Percentiles rank a stretch among this genome's conserved stretches.
Evolutionary conservation across 768 basidiomycete species (phyloP).

Genomic region (Serendipita sp.): DNA sequence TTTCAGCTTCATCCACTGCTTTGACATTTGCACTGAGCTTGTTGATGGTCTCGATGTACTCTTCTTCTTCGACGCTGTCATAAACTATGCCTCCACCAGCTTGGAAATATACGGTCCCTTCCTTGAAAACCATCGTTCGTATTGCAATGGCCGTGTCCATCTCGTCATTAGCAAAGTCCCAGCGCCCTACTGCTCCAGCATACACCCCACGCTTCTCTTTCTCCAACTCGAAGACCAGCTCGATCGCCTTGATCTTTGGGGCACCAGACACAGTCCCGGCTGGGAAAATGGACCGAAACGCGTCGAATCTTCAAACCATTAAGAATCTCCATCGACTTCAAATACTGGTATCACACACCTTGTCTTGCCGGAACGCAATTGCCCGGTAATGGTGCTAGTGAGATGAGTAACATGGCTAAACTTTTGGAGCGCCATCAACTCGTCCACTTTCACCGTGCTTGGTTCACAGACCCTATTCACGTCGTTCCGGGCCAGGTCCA

Average conservation of each 20-base stretch:
- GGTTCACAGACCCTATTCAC: constrained; percentile 96
- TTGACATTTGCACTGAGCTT: constrained; percentile 78
- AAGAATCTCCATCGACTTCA: background rate
- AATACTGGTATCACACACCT: constrained; percentile 33
- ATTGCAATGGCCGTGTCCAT: constrained; percentile 99
- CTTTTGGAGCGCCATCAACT: constrained; percentile 82
- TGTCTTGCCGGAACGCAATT: constrained; percentile 63
- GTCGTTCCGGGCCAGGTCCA: constrained; percentile 94
- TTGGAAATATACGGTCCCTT: constrained; percentile 80
- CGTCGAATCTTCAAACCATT: constrained; percentile 59
- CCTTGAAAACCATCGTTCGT: constrained; percentile 93
- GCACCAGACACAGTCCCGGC: constrained; percentile 98
- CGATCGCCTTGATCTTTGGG: constrained; percentile 96
- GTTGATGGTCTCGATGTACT: constrained; percentile 90
- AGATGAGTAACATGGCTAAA: constrained; percentile 98
- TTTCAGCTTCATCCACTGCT: constrained; percentile 75
- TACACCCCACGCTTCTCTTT: constrained; percentile 85
- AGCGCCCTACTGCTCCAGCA: constrained; percentile 94
- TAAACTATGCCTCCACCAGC: constrained; percentile 96
- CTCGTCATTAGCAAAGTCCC: constrained; percentile 85
- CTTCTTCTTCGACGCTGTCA: constrained; percentile 95
- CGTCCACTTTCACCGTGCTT: constrained; percentile 88
- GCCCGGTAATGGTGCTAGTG: constrained; percentile 87
- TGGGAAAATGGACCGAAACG: constrained; percentile 97
- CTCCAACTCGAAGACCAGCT: constrained; percentile 76